Percentiles rank a stretch among this genome's conserved stretches.
Evolutionary conservation across 371 early-diverging fungal species (phyloP).

Genomic region (Apophysomyces trapeziformis): DNA sequence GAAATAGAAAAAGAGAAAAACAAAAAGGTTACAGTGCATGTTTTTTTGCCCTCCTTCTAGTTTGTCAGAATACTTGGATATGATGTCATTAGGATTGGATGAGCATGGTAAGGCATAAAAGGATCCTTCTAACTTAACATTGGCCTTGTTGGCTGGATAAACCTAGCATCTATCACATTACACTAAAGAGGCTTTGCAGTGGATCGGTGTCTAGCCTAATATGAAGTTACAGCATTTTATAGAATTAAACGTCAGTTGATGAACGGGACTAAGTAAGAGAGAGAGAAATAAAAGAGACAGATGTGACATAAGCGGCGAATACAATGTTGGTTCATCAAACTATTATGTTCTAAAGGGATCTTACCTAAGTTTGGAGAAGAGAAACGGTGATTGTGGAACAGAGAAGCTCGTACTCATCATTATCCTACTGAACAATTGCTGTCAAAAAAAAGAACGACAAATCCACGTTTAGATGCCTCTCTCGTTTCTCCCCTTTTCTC

Average conservation of each 20-base stretch:
- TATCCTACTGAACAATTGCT: background rate
- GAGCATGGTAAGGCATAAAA: too few species aligned
- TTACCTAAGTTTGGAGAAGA: background rate
- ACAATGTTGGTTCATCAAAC: background rate
- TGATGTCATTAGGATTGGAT: too few species aligned
- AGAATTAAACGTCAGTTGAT: conserved; percentile 2
- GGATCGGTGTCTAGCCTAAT: background rate
- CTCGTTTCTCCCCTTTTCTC: background rate
- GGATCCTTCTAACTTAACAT: too few species aligned
- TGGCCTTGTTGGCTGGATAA: too few species aligned
- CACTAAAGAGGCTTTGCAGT: background rate
- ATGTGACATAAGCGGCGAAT: background rate
- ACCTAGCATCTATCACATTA: background rate
- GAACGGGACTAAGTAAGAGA: background rate
- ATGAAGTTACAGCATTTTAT: background rate
- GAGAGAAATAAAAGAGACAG: background rate
- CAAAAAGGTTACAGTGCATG: too few species aligned
- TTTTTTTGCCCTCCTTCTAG: too few species aligned
- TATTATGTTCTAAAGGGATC: background rate
- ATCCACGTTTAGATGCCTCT: conserved; percentile 5
- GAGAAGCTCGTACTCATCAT: background rate
- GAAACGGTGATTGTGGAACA: conserved; percentile 4
- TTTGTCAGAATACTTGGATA: too few species aligned
- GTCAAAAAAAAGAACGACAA: conserved; percentile 13
- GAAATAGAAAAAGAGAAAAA: too few species aligned